These are phyloP conservation scores for Paralagenidium karlingii DNA, from an alignment of 352 stramenopile genomes.

Conservation along the genomic window DNA sequence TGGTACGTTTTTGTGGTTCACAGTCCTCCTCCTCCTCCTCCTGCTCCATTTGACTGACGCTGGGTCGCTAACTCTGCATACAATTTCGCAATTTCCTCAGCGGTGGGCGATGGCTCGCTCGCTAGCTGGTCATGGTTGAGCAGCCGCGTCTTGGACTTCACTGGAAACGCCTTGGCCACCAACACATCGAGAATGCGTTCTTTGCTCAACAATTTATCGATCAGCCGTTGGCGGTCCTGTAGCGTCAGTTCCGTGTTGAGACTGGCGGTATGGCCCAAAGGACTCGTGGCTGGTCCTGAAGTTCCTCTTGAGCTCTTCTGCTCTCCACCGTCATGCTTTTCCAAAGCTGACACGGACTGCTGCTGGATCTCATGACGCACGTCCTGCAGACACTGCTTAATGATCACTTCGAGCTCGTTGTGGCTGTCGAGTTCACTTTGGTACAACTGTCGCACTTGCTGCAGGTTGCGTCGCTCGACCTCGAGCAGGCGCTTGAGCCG, in stretches of 20 bases:
- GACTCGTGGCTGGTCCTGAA: neutral
- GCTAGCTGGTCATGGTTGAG: too few species aligned
- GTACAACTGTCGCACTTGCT: constrained; percentile 62
- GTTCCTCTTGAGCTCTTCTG: constrained; percentile 5
- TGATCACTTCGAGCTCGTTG: constrained; percentile 68
- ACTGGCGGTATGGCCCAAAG: neutral
- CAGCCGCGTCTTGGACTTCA: too few species aligned
- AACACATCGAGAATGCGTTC: constrained; percentile 71
- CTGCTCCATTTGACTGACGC: too few species aligned
- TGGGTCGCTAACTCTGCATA: too few species aligned
- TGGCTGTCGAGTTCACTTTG: constrained; percentile 59
- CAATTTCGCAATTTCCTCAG: too few species aligned
- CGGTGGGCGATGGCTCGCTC: too few species aligned
- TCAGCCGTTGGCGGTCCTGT: constrained; percentile 42
- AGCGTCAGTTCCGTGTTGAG: constrained; percentile 13
- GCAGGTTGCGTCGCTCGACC: constrained; percentile 67
- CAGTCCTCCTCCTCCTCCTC: too few species aligned
- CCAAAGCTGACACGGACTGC: too few species aligned
- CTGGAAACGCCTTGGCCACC: too few species aligned
- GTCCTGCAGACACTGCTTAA: constrained; percentile 77
- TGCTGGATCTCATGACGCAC: constrained; percentile 44
- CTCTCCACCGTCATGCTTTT: constrained; percentile 8
- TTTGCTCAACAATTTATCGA: constrained; percentile 74
- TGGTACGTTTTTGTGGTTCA: too few species aligned
- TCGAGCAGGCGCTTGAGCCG: constrained; percentile 83